A percentile compares a stretch with the other conserved stretches of the same genome.
Conservation (phyloP, 2,329 filamentous ascomycete species). For the Fusarium sp. region DNA sequence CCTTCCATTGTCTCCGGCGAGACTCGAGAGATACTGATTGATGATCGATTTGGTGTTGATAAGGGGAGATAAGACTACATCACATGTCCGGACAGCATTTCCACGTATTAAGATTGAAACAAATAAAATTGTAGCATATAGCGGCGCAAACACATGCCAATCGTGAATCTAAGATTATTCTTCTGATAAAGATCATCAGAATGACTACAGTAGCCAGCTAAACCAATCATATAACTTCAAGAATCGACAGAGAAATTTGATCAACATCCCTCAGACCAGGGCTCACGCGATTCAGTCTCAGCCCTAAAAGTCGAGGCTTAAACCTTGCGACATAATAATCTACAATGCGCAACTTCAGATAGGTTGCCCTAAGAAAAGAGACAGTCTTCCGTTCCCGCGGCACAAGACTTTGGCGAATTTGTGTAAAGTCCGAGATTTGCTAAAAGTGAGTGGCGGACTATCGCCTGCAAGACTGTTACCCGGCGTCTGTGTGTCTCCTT, state of each 20-base stretch:
- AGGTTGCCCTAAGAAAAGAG: background rate
- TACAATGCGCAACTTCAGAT: background rate
- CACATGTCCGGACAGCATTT: background rate
- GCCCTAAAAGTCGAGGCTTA: background rate
- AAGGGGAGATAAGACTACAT: background rate
- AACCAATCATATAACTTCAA: too few species aligned
- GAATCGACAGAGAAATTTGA: background rate
- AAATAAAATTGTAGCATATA: too few species aligned
- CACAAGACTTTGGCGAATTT: background rate
- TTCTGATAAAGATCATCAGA: background rate
- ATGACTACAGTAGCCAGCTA: fast-evolving
- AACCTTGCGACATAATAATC: background rate
- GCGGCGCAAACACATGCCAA: too few species aligned
- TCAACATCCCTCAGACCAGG: background rate
- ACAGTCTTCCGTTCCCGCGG: background rate
- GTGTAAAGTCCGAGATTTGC: too few species aligned
- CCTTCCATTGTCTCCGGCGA: background rate
- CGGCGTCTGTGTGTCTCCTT: background rate
- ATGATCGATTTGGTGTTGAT: background rate
- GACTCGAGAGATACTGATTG: too few species aligned
- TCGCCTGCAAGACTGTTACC: background rate
- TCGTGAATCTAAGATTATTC: too few species aligned
- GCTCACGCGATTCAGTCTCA: background rate
- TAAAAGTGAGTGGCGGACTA: background rate
- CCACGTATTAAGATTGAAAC: too few species aligned